These are phyloP conservation scores for Zasmidium cellare DNA, from an alignment of 2,329 filamentous ascomycete species.

Conservation along the genomic window DNA sequence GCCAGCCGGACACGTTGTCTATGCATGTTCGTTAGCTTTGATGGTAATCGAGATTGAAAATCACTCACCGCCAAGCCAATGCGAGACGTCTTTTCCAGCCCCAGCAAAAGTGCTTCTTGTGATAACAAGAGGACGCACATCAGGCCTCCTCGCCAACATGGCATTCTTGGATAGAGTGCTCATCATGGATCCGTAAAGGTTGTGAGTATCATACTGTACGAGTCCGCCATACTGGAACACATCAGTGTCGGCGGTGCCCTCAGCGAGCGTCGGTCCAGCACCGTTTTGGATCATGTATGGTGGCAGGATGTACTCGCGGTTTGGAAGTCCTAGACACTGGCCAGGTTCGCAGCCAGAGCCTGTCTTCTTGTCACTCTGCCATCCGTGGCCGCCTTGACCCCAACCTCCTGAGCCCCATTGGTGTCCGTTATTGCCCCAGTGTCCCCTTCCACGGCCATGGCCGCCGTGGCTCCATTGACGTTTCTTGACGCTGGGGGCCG, in stretches of 20 bases:
- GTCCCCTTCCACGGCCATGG: conserved; percentile 7
- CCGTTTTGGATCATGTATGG: conserved; percentile 64
- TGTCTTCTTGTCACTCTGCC: conserved; percentile 14
- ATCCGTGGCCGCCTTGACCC: conserved; percentile 3
- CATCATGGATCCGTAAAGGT: conserved; percentile 76
- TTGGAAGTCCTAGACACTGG: conserved; percentile 56
- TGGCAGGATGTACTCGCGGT: conserved; percentile 39
- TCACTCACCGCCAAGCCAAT: conserved; percentile 55
- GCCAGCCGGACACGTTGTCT: conserved; percentile 48
- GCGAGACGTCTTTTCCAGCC: conserved; percentile 59
- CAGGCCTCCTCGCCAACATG: conserved; percentile 65
- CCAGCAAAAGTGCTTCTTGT: conserved; percentile 75
- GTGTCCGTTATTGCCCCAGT: background rate
- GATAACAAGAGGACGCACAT: conserved; percentile 66
- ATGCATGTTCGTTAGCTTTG: conserved; percentile 40
- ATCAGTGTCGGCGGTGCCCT: conserved; percentile 61
- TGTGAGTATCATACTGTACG: conserved; percentile 72
- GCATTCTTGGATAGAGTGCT: conserved; percentile 62
- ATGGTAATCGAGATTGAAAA: too few species aligned
- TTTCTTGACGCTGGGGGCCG: conserved; percentile 9
- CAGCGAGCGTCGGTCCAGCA: conserved; percentile 42
- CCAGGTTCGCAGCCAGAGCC: conserved; percentile 58
- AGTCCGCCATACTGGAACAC: conserved; percentile 66
- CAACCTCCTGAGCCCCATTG: conserved; percentile 1
- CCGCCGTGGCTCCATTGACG: conserved; percentile 14